A percentile compares a stretch with the other conserved stretches of the same genome.
Conservation (phyloP, 139 green algal genomes). For the Chlamydomonas sp. region DNA sequence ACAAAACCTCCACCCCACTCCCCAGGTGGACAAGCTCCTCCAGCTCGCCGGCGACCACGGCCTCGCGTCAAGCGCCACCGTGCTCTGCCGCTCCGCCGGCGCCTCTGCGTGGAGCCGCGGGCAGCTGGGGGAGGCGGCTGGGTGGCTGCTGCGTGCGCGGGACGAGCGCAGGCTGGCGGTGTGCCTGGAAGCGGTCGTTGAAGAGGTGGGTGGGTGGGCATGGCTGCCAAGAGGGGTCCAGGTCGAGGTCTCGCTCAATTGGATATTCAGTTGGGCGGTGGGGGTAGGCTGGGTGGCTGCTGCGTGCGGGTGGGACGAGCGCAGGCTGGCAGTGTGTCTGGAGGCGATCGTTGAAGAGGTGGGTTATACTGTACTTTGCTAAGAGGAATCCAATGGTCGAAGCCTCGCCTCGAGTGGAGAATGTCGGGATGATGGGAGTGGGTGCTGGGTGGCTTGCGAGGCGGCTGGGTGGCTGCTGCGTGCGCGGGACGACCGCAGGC, state of each 20-base stretch:
- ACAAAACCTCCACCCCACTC: background rate
- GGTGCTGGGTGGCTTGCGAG: too few relatives aligned
- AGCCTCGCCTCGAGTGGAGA: too few relatives aligned
- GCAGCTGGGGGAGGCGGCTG: background rate
- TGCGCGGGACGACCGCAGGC: constrained; percentile 4
- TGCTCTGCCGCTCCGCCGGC: background rate
- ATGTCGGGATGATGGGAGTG: too few relatives aligned
- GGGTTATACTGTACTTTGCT: too few relatives aligned
- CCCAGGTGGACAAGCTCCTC: constrained; percentile 12
- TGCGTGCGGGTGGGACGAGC: too few relatives aligned
- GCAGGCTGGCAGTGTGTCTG: too few relatives aligned
- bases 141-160: constrained; percentile 1
- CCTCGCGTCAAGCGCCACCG: constrained; percentile 5
- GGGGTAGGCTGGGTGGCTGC: too few relatives aligned
- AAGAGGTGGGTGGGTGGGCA: constrained; percentile 11
- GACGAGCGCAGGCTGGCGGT: constrained; percentile 10
- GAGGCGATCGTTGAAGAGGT: too few relatives aligned
- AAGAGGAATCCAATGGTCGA: too few relatives aligned
- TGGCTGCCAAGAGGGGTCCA: too few relatives aligned
- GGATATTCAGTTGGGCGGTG: too few relatives aligned
- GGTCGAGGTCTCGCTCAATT: too few relatives aligned
- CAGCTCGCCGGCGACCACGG: background rate
- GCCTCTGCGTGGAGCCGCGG: background rate
- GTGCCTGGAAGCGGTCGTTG: constrained; percentile 27
- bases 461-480: constrained; percentile 2